A percentile compares a stretch with the other conserved stretches of the same genome.
phyloP scores from a whole-genome alignment of 768 basidiomycete species.

The Russula compacta region DNA sequence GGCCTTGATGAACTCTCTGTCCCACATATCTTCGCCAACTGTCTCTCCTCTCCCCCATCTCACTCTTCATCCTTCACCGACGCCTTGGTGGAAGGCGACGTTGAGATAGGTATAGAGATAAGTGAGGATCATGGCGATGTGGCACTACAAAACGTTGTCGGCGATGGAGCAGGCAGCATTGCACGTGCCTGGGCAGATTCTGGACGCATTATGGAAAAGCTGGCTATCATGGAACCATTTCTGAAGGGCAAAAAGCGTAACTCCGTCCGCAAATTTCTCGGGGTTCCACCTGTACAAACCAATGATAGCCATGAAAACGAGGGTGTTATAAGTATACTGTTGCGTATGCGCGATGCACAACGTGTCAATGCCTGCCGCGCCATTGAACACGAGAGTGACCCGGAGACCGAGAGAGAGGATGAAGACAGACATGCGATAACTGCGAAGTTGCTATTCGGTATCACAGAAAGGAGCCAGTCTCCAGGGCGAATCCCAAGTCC shows the following conservation, averaged over 20 bases:
- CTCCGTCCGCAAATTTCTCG: conserved; percentile 22
- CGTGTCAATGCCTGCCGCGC: conserved; percentile 8
- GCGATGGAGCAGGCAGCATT: conserved; percentile 35
- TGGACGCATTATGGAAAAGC: conserved; percentile 35
- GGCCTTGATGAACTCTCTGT: conserved; percentile 70
- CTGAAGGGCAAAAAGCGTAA: conserved; percentile 31
- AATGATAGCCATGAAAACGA: background rate
- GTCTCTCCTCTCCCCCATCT: conserved; percentile 31
- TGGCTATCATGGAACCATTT: conserved; percentile 37
- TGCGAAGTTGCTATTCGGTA: conserved; percentile 9
- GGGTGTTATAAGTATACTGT: conserved; percentile 2
- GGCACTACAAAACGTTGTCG: conserved; percentile 57
- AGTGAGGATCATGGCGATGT: conserved; percentile 34
- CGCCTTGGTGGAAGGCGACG: conserved; percentile 1
- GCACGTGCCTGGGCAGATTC: conserved; percentile 50
- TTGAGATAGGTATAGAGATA: background rate
- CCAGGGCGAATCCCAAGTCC: background rate
- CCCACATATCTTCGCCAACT: conserved; percentile 54
- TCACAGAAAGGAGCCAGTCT: background rate
- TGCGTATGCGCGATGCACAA: conserved; percentile 4
- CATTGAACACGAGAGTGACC: background rate
- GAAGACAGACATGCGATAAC: conserved; percentile 11
- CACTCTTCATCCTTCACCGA: background rate
- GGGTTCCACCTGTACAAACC: background rate
- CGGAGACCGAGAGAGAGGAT: conserved; percentile 12